Base-by-base conservation (phyloP, 2,329 filamentous ascomycete species). In the Colletotrichum acutatum region DNA sequence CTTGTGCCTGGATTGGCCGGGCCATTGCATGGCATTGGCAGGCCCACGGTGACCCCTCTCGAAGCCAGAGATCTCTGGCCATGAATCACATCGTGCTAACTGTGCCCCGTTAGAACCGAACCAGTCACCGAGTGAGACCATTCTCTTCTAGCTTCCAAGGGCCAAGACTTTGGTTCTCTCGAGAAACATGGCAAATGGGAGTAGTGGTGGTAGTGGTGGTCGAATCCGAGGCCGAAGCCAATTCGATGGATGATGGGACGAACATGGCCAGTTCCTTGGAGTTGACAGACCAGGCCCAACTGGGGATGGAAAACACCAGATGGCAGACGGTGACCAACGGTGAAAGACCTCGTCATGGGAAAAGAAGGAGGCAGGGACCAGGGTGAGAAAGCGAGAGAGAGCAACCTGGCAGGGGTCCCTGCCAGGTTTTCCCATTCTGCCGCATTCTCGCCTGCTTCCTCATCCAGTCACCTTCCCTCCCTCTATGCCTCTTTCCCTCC, bases 281-380 rank as follows among this genome's bases (percentile, higher is more conserved):
- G 42, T 49, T 37, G 19, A 28, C 24, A 19, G n/a, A 60, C 62
- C 37, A 46, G 64, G 54, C 37, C 19, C 16, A 19, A 42, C 5
- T 42, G 37, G 14, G 37, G 6, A 19, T 42, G 37, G 37, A 14
- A 8, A 42, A 42, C 37, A 8, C 37, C 37, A 42, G 37, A 19
- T 42, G 37, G 37, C 9, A 46, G 52, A 66, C 56, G 19, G 24
- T 32, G 24, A 19, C 37, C 37, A 49, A 24, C 42, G 56, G 11
- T 34, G 58, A n/a, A n/a, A 28, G 32, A 22, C 30, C 28, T 24
- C 11, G 26, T 56, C 32, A 34, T 34, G 11, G 16, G 26, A 72
- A 72, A 69, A 60, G 32, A 72, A 42, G 53, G 42, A 56, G 70
- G 70, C 66, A 60, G 70, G 70, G 66, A 70, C 46, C 58, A 32